A percentile compares a stretch with the other conserved stretches of the same genome.
Evolutionary conservation across 257 asterid genomes (phyloP).

Genomic region (Solanum virginianum): DNA sequence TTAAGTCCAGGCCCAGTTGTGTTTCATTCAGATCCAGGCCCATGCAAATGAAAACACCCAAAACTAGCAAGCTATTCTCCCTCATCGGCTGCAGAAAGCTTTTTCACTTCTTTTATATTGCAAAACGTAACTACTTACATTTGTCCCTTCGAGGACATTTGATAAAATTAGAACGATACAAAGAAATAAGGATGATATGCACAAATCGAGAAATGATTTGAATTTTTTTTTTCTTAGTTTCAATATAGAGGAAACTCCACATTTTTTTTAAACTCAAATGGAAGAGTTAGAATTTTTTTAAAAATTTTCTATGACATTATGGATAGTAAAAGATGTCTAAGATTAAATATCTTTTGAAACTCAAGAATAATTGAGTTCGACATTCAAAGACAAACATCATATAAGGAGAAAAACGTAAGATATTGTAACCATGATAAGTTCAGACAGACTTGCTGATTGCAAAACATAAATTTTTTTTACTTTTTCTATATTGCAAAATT

Average conservation of each 20-base stretch:
- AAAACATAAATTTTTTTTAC: too few species aligned
- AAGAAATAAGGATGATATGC: conserved; percentile 38
- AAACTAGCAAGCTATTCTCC: neutral
- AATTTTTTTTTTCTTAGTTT: too few species aligned
- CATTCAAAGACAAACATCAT: neutral
- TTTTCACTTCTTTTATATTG: neutral
- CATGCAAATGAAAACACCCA: neutral
- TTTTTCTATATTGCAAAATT: too few species aligned
- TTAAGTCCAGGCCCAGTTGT: neutral
- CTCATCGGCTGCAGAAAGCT: neutral
- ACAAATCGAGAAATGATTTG: conserved; percentile 15
- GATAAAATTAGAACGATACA: conserved; percentile 34
- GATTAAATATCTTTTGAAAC: neutral
- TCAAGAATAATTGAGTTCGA: neutral
- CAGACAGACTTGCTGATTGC: too few species aligned
- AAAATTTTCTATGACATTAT: too few species aligned
- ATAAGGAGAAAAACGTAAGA: neutral
- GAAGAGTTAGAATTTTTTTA: too few species aligned
- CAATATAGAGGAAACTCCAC: too few species aligned
- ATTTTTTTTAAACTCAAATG: too few species aligned
- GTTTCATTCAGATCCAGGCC: neutral
- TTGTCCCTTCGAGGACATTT: conserved; percentile 31
- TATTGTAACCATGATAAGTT: too few species aligned
- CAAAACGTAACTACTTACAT: fast-evolving
- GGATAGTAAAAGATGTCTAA: neutral